Percentiles rank a stretch among this genome's conserved stretches.
Evolutionary conservation across 257 asterid species (phyloP).

Genomic region (Nicotiana otophora): DNA sequence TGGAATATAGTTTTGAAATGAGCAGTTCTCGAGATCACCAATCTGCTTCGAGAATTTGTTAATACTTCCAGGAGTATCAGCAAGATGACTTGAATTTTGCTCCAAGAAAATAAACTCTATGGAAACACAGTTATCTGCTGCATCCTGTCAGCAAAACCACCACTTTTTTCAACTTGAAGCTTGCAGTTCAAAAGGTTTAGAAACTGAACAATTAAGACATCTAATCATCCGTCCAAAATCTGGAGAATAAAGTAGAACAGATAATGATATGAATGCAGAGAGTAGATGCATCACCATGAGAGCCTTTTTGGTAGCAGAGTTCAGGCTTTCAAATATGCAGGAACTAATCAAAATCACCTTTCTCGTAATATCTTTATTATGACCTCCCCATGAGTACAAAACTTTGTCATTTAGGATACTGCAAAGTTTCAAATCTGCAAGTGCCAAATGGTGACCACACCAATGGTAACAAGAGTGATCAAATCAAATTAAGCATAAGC

Average conservation of each 20-base stretch:
- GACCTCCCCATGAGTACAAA: slow-evolving; percentile 53
- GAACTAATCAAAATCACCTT: slow-evolving; percentile 66
- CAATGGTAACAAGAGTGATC: slow-evolving; percentile 4
- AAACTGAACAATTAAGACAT: neutral
- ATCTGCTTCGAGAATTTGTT: slow-evolving; percentile 52
- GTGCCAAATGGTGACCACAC: slow-evolving; percentile 15
- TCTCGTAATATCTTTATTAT: slow-evolving; percentile 35
- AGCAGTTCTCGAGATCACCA: slow-evolving; percentile 65
- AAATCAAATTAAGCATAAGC: slow-evolving; percentile 3
- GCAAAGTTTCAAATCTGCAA: slow-evolving; percentile 60
- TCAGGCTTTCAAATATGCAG: slow-evolving; percentile 43
- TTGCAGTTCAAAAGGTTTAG: neutral
- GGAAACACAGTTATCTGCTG: slow-evolving; percentile 57
- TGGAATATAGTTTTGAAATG: slow-evolving; percentile 55
- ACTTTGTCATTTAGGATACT: slow-evolving; percentile 50
- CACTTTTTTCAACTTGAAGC: slow-evolving; percentile 7
- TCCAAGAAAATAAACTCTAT: slow-evolving; percentile 66
- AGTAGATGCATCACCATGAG: slow-evolving; percentile 54
- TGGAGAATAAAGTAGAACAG: neutral
- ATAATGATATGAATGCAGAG: slow-evolving; percentile 20
- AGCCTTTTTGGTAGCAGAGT: slow-evolving; percentile 46
- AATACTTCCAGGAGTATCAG: slow-evolving; percentile 44
- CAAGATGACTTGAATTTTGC: slow-evolving; percentile 49
- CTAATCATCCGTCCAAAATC: neutral
- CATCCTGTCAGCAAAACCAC: slow-evolving; percentile 55